These are phyloP conservation scores for Aspergillus sparsus DNA, from an alignment of 495 filamentous ascomycete genomes.

Conservation along the genomic window DNA sequence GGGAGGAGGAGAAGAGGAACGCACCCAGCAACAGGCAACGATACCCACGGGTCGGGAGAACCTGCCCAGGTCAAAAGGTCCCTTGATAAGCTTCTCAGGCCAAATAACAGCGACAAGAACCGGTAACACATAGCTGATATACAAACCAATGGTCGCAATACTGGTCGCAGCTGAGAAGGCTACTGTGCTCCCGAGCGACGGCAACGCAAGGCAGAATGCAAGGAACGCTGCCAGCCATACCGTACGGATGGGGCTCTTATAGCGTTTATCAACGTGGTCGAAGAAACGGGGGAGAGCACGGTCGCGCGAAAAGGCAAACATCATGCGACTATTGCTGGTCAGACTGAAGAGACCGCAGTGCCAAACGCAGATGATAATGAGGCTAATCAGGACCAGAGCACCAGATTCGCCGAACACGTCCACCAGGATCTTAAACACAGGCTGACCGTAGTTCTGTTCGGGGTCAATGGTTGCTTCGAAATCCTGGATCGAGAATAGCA, in stretches of 20 bases:
- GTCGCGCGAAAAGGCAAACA: conserved; percentile 8
- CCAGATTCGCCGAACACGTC: conserved; percentile 4
- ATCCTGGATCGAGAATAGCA: conserved; percentile 9
- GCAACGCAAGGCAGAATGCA: conserved; percentile 5
- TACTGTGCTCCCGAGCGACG: neutral
- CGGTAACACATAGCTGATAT: conserved; percentile 4
- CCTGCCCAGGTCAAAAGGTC: neutral
- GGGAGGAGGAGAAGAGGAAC: neutral
- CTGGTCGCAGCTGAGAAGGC: conserved; percentile 6
- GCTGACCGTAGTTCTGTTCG: conserved; percentile 6
- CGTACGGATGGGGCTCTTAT: conserved; percentile 6
- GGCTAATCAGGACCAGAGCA: conserved; percentile 6
- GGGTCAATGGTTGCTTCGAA: conserved; percentile 8
- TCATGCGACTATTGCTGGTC: conserved; percentile 9
- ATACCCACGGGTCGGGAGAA: conserved; percentile 1
- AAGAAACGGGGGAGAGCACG: conserved; percentile 1
- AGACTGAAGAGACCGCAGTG: conserved; percentile 6
- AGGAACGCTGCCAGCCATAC: conserved; percentile 6
- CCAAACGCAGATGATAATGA: conserved; percentile 10
- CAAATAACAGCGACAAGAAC: conserved; percentile 2
- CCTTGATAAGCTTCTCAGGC: neutral
- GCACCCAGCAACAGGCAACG: neutral
- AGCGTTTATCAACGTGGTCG: conserved; percentile 8
- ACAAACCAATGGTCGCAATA: conserved; percentile 8
- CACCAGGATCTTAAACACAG: conserved; percentile 4